Evolutionary conservation across 345 rosid genomes (phyloP), one percentile per base, ranked within the genome.

Genomic region (Turnera subulata): DNA sequence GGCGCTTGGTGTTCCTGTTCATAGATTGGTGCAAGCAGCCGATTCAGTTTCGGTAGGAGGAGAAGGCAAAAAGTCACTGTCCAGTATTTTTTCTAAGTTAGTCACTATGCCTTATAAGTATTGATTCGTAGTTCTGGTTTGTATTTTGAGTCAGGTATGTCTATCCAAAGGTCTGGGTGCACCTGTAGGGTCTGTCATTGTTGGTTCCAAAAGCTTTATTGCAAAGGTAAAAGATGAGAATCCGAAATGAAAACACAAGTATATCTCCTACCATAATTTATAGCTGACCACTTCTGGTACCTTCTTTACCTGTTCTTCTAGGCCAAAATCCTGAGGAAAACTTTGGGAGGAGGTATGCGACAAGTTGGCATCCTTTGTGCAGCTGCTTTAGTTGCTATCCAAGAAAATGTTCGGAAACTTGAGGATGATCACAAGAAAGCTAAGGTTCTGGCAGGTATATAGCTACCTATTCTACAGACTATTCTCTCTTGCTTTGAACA

Each of bases 321-420:
- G 99, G 96, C 99, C 57, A 84, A 79, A 78, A 77, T 78, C 67
- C 77, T 93, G 26, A 75, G 95, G 73, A 93, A 93, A 70, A 87
- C 99, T 55, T 66, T 89, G 64, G 99, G 97, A 19, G 99, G 99
- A 21, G 97, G 97, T 55, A 89, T 93, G 99, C 80, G 97, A 70
- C 99, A 85, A 72, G 55, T 85, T 0, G 97, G 99, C 16, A 67
- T 86, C 64, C 78, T 93, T 26, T 89, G 96, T 44, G 89, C 94
- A 1, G 94, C 96, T 2, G 99, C 90, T 23, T 66, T 89, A 47
- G 86, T 89, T 32, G 94, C 94, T 7, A 59, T 93, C 43, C 80
- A 74, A 53, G 85, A 93, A 42, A 85, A 81, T 40, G 67, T 84
- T 8, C 59, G 54, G 38, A 87, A 89, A 78, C 99, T 89, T 0